phyloP scores from a whole-genome alignment of 495 filamentous ascomycete species.

The Lepraria neglecta region DNA sequence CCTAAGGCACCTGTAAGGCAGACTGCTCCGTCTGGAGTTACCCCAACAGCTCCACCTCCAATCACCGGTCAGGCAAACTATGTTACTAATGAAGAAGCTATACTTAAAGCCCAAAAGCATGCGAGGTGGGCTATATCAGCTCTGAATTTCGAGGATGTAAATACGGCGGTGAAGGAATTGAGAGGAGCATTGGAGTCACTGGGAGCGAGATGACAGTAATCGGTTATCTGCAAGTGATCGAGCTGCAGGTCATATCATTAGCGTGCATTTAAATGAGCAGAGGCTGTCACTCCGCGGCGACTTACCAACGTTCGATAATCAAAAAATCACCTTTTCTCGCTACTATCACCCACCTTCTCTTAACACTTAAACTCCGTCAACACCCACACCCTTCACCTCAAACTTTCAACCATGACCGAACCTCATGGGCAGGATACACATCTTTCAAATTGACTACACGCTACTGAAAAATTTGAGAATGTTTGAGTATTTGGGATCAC shows the following conservation, averaged over 20 bases:
- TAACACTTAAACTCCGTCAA: no score
- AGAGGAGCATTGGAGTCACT: conserved; percentile 63
- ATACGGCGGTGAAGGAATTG: conserved; percentile 83
- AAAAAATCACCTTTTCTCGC: no score
- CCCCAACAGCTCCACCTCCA: background rate
- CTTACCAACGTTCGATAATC: no score
- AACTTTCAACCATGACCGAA: no score
- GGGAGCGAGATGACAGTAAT: conserved; percentile 40
- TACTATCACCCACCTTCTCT: no score
- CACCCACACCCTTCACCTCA: no score
- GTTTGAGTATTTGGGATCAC: no score
- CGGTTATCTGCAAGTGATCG: background rate
- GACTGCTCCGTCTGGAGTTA: background rate
- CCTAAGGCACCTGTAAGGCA: background rate
- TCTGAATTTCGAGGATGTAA: conserved; percentile 90
- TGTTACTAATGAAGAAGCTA: conserved; percentile 61
- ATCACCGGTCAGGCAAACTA: conserved; percentile 25
- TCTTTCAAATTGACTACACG: background rate
- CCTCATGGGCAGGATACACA: background rate
- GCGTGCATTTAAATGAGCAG: no score
- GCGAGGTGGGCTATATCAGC: conserved; percentile 96
- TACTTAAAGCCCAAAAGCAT: conserved; percentile 82
- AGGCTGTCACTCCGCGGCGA: no score
- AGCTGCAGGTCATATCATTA: no score
- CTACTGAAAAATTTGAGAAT: no score